phyloP scores from a whole-genome alignment of 2,329 filamentous ascomycete species.

The Penicillium brasilianum region DNA sequence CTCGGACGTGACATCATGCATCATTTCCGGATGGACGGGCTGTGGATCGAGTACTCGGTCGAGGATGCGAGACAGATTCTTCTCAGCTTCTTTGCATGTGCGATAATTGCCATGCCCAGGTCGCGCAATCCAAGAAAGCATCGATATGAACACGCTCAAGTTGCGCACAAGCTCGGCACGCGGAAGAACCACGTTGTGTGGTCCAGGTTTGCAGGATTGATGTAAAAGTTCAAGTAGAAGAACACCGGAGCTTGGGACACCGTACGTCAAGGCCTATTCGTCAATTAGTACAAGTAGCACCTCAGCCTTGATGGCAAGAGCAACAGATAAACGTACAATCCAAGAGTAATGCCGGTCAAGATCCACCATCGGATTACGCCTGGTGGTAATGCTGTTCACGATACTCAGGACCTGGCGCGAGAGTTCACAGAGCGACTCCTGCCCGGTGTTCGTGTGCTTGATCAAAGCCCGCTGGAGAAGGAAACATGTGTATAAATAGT shows the following conservation, averaged over 20 bases:
- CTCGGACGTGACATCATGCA: conserved; percentile 38
- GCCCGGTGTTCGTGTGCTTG: conserved; percentile 39
- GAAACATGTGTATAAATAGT: conserved; percentile 44
- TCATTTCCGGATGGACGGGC: conserved; percentile 35
- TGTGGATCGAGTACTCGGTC: conserved; percentile 44
- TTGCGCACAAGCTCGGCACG: conserved; percentile 42
- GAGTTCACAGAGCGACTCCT: conserved; percentile 40
- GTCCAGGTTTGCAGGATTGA: conserved; percentile 37
- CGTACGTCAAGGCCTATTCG: conserved; percentile 39
- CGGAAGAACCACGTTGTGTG: conserved; percentile 33
- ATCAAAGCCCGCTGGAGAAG: conserved; percentile 41
- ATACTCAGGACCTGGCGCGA: conserved; percentile 39
- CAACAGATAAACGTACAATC: conserved; percentile 33
- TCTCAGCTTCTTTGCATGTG: conserved; percentile 43
- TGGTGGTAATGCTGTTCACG: conserved; percentile 35
- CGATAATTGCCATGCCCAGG: conserved; percentile 44
- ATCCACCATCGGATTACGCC: conserved; percentile 37
- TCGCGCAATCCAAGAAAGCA: conserved; percentile 40
- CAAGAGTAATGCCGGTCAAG: conserved; percentile 42
- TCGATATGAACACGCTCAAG: conserved; percentile 41
- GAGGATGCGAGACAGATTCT: conserved; percentile 42
- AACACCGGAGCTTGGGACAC: conserved; percentile 40
- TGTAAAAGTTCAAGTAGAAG: conserved; percentile 41
- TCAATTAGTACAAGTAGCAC: background rate
- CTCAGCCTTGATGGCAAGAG: background rate